phyloP scores from a whole-genome alignment of 768 basidiomycete genomes.

The Podaxis rugospora region DNA sequence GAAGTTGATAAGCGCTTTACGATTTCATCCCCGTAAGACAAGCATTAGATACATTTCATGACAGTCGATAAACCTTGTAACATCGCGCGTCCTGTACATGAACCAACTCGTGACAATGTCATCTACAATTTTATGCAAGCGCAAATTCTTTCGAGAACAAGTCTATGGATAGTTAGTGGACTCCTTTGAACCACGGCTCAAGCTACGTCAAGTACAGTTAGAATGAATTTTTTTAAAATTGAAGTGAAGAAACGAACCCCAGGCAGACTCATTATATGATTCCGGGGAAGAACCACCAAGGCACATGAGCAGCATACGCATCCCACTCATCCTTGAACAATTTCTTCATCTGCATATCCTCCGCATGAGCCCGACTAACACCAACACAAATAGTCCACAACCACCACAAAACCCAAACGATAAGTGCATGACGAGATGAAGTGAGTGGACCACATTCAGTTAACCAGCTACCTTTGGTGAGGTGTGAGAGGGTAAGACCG shows the following conservation, averaged over 20 bases:
- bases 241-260: not conserved
- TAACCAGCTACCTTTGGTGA: constrained; percentile 43
- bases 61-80: not conserved
- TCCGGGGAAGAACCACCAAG: constrained; percentile 48
- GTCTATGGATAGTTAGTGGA: not conserved
- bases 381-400: constrained; percentile 44
- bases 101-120: not conserved
- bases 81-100: not conserved
- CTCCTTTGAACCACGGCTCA: not conserved
- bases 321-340: constrained; percentile 46
- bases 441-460: constrained; percentile 37
- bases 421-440: constrained; percentile 17
- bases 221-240: not conserved
- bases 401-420: constrained; percentile 43
- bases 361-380: constrained; percentile 44
- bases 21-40: not conserved
- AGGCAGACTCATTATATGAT: not conserved
- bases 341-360: constrained; percentile 45
- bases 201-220: not conserved
- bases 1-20: too few relatives aligned
- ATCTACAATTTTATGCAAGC: not conserved
- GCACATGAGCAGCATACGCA: constrained; percentile 37
- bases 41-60: not conserved
- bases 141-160: not conserved
- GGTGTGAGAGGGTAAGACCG: constrained; percentile 41